Percentiles rank a stretch among this genome's conserved stretches.
phyloP scores from a whole-genome alignment of 441 rosid genomes.

The Erysimum cheiri region DNA sequence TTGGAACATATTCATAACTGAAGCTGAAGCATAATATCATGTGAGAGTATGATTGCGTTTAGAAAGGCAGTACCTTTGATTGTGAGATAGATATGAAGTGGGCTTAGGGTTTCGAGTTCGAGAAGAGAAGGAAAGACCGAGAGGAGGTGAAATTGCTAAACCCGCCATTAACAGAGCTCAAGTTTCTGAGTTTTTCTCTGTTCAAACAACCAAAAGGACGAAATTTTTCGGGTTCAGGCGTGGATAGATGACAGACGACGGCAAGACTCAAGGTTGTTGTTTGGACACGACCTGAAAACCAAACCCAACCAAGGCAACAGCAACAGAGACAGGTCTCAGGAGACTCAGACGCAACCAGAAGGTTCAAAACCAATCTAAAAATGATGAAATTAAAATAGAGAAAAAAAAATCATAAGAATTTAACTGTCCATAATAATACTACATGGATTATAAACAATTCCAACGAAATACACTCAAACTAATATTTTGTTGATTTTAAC shows the following conservation, averaged over 20 bases:
- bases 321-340: neutral
- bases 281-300: constrained; percentile 37
- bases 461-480: neutral
- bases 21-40: constrained; percentile 7
- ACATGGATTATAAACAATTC: neutral
- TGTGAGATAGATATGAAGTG: constrained; percentile 43
- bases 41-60: constrained; percentile 7
- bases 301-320: constrained; percentile 19
- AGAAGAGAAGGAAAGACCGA: constrained; percentile 46
- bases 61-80: constrained; percentile 48
- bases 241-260: constrained; percentile 40
- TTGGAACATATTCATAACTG: neutral
- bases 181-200: constrained; percentile 17
- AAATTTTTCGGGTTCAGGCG: constrained; percentile 25
- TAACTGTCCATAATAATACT: neutral
- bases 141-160: constrained; percentile 57
- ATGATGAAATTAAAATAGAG: neutral
- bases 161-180: constrained; percentile 55
- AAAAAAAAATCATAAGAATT: neutral
- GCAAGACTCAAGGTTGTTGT: constrained; percentile 28
- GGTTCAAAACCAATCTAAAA: constrained; percentile 5
- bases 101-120: constrained; percentile 44
- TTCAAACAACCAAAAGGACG: constrained; percentile 1
- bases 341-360: neutral
- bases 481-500: too few species aligned